These are phyloP conservation scores for Oehlia diaphana DNA, from an alignment of 192 early-diverging fungal genomes.

Conservation along the genomic window DNA sequence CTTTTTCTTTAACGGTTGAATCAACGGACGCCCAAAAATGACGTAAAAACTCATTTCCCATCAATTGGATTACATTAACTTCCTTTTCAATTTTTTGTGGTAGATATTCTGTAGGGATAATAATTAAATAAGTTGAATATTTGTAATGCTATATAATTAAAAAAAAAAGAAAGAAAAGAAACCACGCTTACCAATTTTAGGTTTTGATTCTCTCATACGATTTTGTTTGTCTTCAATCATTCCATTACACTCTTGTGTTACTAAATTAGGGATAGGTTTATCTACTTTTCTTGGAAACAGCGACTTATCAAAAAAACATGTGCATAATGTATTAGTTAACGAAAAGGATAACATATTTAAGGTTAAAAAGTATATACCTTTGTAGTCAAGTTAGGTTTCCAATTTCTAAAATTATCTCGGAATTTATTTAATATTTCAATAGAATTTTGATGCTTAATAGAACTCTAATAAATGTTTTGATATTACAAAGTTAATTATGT, in stretches of 20 bases:
- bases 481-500: not conserved
- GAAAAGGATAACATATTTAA: not conserved
- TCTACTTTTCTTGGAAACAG: not conserved
- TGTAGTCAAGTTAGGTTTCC: conserved; percentile 33
- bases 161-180: not conserved
- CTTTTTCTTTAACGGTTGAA: conserved; percentile 44
- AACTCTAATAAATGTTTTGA: not conserved
- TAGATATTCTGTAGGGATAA: not conserved
- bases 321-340: not conserved
- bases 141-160: not conserved
- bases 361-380: conserved; percentile 26
- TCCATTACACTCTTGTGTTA: conserved; percentile 7
- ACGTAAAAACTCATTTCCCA: conserved; percentile 39
- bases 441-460: not conserved
- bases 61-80: not conserved
- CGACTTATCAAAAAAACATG: not conserved
- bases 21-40: conserved; percentile 50
- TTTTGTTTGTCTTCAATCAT: not conserved
- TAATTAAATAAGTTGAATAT: not conserved
- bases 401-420: conserved; percentile 30
- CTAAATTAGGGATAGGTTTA: not conserved
- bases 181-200: not conserved
- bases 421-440: not conserved
- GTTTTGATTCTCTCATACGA: not conserved
- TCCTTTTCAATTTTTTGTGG: not conserved